phyloP scores from a whole-genome alignment of 495 filamentous ascomycete genomes.

The Tuber indicum region DNA sequence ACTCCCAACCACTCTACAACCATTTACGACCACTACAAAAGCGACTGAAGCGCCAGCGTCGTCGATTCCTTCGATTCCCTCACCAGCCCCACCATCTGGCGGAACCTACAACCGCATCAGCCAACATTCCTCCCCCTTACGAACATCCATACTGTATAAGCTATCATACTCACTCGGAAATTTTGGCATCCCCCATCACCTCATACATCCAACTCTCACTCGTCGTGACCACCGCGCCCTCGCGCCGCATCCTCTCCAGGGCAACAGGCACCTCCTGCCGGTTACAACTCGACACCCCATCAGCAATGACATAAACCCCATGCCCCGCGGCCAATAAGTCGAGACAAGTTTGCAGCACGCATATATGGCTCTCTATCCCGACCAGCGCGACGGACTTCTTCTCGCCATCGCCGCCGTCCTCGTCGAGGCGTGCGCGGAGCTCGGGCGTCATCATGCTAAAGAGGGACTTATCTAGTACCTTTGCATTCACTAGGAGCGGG shows the following conservation, averaged over 20 bases:
- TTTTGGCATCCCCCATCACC: slow-evolving; percentile 77
- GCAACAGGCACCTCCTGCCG: slow-evolving; percentile 72
- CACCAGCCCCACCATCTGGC: slow-evolving; percentile 62
- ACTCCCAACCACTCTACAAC: neutral
- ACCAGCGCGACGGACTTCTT: slow-evolving; percentile 56
- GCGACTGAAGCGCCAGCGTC: slow-evolving; percentile 54
- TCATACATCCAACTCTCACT: slow-evolving; percentile 93
- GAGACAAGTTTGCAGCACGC: slow-evolving; percentile 83
- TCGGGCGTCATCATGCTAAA: slow-evolving; percentile 71
- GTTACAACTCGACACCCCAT: slow-evolving; percentile 68
- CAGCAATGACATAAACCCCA: slow-evolving; percentile 80
- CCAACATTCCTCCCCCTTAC: neutral
- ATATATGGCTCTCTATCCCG: slow-evolving; percentile 92
- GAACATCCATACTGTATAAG: neutral
- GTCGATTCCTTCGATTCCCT: slow-evolving; percentile 68
- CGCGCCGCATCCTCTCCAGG: slow-evolving; percentile 63
- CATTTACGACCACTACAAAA: slow-evolving; percentile 43
- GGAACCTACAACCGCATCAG: slow-evolving; percentile 46
- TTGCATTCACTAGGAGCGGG: slow-evolving; percentile 44
- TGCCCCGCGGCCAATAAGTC: slow-evolving; percentile 70
- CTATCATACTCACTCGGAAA: slow-evolving; percentile 52
- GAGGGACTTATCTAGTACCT: slow-evolving; percentile 71
- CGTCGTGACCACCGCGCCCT: slow-evolving; percentile 73
- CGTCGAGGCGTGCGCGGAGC: slow-evolving; percentile 39
- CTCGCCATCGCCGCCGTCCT: neutral